phyloP scores from a whole-genome alignment of 257 asterid genomes.

The Orobanche coerulescens region DNA sequence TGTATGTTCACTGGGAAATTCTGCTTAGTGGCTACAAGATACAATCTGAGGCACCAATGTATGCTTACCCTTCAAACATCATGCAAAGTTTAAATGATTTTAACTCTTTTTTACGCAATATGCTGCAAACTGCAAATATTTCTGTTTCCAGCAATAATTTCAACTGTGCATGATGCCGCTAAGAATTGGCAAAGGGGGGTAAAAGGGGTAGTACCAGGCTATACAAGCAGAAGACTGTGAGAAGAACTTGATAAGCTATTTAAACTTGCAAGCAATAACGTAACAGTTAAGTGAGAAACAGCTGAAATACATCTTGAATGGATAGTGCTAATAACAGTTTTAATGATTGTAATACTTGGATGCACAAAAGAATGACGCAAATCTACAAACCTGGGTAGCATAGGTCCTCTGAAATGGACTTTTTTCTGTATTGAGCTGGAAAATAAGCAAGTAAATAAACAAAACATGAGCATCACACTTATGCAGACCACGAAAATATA shows the following conservation, averaged over 20 bases:
- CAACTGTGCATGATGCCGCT: background rate
- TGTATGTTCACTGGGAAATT: background rate
- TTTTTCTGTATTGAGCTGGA: constrained; percentile 56
- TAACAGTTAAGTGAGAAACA: background rate
- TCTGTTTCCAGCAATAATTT: background rate
- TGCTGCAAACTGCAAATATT: background rate
- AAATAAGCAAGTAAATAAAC: constrained; percentile 5
- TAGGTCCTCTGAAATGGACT: constrained; percentile 68
- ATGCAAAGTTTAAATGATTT: background rate
- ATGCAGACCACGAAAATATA: background rate
- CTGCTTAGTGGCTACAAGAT: background rate
- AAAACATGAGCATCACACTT: background rate
- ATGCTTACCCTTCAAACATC: background rate
- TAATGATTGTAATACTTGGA: background rate
- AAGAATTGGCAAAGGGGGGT: background rate
- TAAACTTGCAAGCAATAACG: background rate
- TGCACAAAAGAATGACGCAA: background rate
- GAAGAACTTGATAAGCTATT: background rate
- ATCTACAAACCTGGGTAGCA: constrained; percentile 51
- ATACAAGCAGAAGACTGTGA: background rate
- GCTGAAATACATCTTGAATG: background rate
- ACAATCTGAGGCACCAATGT: background rate
- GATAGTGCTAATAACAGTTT: background rate
- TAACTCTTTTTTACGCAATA: background rate
- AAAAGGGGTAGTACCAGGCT: background rate